Evolutionary conservation across 2,329 filamentous ascomycete genomes (phyloP).

Genomic region (Colletotrichum caudatum): DNA sequence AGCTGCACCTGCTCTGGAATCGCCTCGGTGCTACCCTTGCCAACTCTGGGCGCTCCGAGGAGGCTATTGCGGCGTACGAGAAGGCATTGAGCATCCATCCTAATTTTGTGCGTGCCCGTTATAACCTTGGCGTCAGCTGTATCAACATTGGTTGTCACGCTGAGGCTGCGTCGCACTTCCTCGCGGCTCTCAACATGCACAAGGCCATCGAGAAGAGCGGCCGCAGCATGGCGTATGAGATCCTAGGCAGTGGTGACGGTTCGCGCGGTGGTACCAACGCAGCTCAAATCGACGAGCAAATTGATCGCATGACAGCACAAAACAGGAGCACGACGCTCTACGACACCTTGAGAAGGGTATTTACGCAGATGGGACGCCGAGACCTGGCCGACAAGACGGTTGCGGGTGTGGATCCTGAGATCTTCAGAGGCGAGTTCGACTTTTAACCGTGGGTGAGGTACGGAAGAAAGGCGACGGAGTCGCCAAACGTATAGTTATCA

Average conservation of each 20-base stretch:
- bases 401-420: conserved; percentile 88
- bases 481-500: background rate
- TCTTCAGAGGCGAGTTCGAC: conserved; percentile 91
- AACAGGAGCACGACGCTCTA: conserved; percentile 98
- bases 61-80: conserved; percentile 96
- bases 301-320: conserved; percentile 91
- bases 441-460: conserved; percentile 63
- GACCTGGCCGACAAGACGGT: conserved; percentile 91
- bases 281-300: conserved; percentile 72
- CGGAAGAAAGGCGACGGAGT: background rate
- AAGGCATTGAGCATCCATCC: conserved; percentile 89
- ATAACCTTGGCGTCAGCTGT: conserved; percentile 95
- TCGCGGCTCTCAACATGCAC: conserved; percentile 95
- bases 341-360: conserved; percentile 93
- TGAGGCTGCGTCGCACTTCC: conserved; percentile 91
- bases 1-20: conserved; percentile 97
- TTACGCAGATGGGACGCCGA: conserved; percentile 91
- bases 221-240: conserved; percentile 83
- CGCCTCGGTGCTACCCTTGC: conserved; percentile 94
- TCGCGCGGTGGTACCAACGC: conserved; percentile 56
- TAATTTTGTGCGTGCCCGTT: conserved; percentile 96
- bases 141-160: conserved; percentile 98
- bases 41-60: conserved; percentile 92
- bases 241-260: conserved; percentile 69
- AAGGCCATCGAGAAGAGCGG: conserved; percentile 90